Base-by-base conservation (phyloP, 2,329 filamentous ascomycete genomes). In the Botrytis fabae region DNA sequence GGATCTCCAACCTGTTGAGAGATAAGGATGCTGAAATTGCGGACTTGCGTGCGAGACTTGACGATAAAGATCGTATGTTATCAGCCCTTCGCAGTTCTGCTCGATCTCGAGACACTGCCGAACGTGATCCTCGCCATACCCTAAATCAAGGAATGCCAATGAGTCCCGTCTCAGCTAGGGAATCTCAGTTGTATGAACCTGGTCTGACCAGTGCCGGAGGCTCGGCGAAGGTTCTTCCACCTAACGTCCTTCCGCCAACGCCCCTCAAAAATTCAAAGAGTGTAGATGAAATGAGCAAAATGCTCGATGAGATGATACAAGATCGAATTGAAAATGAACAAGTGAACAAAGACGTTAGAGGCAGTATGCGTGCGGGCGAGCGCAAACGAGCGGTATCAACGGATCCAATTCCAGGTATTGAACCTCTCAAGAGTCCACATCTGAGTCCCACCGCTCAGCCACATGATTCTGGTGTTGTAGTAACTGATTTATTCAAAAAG, bases 231-330 rank as follows among this genome's bases (percentile, higher is more conserved):
- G 73, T 35, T 73, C 76, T 28, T 60, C 76, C 57, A 44, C 70
- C 51, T 20, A 69, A 46, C 20, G 75, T 78, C 7, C 51, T 77
- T 10, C 78, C 76, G 32, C 79, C 80, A 28, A 79, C 76, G 59
- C 75, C 72, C 16, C 75, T 76, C 10, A 78, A 78, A 70, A 73
- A 77, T 32, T 80, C 85, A 20, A 90, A 88, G 84, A 93, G 92
- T 77, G 92, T 96, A 48, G 94, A 97, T 78, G 95, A 97, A 82
- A 95, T 98, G 90, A 97, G 93, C 77, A 90, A 91, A 78, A 94
- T 98, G 84, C 87, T 98, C 40, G 95, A 98, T 79, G 94, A 97
- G 83, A 98, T 98, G 95, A 96, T 98, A 74, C 92, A 95, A 80
- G 93, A 95, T 80, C 90, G 92, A 73, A 92, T 97, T 70, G 93